Conservation (phyloP, 2,329 filamentous ascomycete genomes). For the Drechslerella dactyloides region DNA sequence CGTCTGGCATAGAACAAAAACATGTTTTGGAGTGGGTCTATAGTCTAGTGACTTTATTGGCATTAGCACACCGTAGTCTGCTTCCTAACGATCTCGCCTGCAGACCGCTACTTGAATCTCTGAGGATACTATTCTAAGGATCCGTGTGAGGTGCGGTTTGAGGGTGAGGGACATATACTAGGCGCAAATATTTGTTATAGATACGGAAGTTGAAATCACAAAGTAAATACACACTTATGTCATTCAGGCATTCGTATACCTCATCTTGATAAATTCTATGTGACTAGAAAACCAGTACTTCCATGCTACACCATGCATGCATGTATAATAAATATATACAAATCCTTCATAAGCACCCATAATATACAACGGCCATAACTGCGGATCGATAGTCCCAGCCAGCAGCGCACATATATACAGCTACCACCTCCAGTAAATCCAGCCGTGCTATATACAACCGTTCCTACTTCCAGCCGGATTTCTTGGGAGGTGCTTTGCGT, state of each 20-base stretch:
- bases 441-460: no score
- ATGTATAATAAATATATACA: no score
- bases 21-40: slow-evolving; percentile 3
- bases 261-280: no score
- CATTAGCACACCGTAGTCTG: not conserved
- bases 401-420: no score
- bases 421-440: no score
- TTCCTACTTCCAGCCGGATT: not conserved
- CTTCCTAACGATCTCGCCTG: slow-evolving; percentile 31
- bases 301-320: no score
- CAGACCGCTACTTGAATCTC: slow-evolving; percentile 49
- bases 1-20: slow-evolving; percentile 49
- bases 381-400: no score
- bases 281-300: no score
- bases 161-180: slow-evolving; percentile 39
- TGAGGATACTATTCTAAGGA: not conserved
- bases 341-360: no score
- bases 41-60: slow-evolving; percentile 7
- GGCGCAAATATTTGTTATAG: not conserved
- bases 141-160: slow-evolving; percentile 49
- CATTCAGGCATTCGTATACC: no score
- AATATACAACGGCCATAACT: no score
- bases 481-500: slow-evolving; percentile 20
- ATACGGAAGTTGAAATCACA: not conserved
- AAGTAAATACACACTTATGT: not conserved